phyloP scores from a whole-genome alignment of 495 filamentous ascomycete species.

The Xylaria castorea region DNA sequence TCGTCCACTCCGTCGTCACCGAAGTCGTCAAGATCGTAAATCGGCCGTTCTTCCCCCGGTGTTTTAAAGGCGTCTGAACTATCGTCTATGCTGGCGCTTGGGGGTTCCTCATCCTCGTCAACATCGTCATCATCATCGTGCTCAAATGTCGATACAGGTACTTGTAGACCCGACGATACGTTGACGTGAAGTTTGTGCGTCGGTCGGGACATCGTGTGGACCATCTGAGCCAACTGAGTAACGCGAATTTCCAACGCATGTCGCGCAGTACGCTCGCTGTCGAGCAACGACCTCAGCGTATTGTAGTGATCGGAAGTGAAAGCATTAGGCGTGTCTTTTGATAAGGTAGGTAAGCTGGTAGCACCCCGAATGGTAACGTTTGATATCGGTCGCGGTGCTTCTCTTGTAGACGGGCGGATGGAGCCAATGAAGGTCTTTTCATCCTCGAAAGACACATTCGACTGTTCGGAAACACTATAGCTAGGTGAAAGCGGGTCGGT shows the following conservation, averaged over 20 bases:
- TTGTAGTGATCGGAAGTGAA: conserved; percentile 47
- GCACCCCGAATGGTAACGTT: conserved; percentile 50
- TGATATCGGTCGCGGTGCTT: conserved; percentile 44
- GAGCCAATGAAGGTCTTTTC: conserved; percentile 46
- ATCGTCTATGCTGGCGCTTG: conserved; percentile 34
- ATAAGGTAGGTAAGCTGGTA: conserved; percentile 49
- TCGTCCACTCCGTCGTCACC: conserved; percentile 49
- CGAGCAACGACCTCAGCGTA: conserved; percentile 51
- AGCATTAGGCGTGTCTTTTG: conserved; percentile 38
- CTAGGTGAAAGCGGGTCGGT: conserved; percentile 36
- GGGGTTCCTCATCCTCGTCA: conserved; percentile 42
- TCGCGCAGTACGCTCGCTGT: conserved; percentile 56
- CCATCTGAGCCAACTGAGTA: conserved; percentile 50
- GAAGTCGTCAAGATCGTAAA: conserved; percentile 51
- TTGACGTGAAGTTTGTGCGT: conserved; percentile 35
- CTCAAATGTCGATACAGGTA: conserved; percentile 47
- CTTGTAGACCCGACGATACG: conserved; percentile 32
- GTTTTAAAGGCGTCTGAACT: conserved; percentile 52
- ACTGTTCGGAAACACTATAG: conserved; percentile 44
- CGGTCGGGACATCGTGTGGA: conserved; percentile 49
- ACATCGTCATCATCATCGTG: conserved; percentile 33
- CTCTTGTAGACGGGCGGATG: conserved; percentile 44
- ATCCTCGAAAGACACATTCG: conserved; percentile 50
- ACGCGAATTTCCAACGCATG: conserved; percentile 59
- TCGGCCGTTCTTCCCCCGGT: conserved; percentile 47